Evolutionary conservation across 352 stramenopile genomes (phyloP).

Genomic region (Phytophthora pisi): DNA sequence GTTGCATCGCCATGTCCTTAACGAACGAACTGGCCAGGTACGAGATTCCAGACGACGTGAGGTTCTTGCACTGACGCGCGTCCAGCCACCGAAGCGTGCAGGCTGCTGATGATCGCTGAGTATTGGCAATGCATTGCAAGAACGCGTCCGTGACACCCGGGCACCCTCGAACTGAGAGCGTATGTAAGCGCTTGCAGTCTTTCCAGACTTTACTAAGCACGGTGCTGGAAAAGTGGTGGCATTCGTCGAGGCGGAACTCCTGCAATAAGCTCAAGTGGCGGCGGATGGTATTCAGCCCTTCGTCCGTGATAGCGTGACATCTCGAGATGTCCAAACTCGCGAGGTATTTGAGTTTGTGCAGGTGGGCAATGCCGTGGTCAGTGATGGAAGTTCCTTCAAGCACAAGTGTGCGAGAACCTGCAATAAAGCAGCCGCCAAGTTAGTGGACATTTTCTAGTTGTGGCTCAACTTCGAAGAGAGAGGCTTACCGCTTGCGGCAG

Average conservation of each 20-base stretch:
- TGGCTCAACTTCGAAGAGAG: neutral
- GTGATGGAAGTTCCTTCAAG: constrained; percentile 40
- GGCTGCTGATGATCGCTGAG: constrained; percentile 36
- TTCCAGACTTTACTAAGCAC: constrained; percentile 59
- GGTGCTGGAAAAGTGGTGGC: constrained; percentile 60
- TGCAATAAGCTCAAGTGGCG: constrained; percentile 54
- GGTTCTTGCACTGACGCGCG: constrained; percentile 63
- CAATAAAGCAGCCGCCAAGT: too few relatives aligned
- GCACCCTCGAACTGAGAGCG: constrained; percentile 49
- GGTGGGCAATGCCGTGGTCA: constrained; percentile 25
- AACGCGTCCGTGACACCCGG: constrained; percentile 58
- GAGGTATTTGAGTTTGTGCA: constrained; percentile 40
- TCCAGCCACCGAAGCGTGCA: constrained; percentile 45
- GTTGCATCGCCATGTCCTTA: constrained; percentile 19
- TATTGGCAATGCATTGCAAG: constrained; percentile 60
- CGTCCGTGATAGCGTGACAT: constrained; percentile 63
- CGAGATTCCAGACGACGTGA: constrained; percentile 67
- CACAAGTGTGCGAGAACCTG: constrained; percentile 3
- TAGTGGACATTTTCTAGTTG: too few relatives aligned
- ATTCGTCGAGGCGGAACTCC: constrained; percentile 62
- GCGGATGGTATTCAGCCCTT: constrained; percentile 47
- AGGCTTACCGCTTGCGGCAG: constrained; percentile 9
- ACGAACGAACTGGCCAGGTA: constrained; percentile 52
- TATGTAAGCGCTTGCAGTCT: constrained; percentile 59
- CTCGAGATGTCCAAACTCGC: constrained; percentile 37